Evolutionary conservation across 2,329 filamentous ascomycete species (phyloP).

Genomic region (Parascedosporium putredinis): DNA sequence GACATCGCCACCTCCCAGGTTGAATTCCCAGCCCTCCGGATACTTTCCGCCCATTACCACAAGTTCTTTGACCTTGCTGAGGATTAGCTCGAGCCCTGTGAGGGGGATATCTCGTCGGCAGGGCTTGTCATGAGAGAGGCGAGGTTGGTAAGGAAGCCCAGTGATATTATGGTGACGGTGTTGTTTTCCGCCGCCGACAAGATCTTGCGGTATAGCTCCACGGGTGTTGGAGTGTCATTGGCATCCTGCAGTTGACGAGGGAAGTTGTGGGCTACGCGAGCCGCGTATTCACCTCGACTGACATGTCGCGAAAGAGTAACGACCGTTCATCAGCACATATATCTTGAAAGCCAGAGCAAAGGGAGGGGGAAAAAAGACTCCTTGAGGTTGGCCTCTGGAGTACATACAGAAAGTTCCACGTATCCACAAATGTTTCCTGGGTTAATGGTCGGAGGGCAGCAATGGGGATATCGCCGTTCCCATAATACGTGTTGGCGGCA

Average conservation of each 20-base stretch:
- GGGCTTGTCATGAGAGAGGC: conserved; percentile 34
- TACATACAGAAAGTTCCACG: conserved; percentile 24
- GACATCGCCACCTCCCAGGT: conserved; percentile 34
- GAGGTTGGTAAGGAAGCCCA: conserved; percentile 36
- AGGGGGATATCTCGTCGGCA: conserved; percentile 28
- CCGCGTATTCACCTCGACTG: neutral
- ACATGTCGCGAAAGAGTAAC: too few relatives aligned
- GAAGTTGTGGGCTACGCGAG: neutral
- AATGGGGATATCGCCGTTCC: conserved; percentile 24
- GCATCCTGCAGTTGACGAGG: neutral
- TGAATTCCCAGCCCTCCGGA: conserved; percentile 35
- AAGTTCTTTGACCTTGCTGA: conserved; percentile 34
- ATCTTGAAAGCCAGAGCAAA: too few relatives aligned
- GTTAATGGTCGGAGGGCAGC: conserved; percentile 28
- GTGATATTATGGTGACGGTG: conserved; percentile 33
- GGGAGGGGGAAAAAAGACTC: neutral
- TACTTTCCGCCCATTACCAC: conserved; percentile 43
- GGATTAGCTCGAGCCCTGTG: conserved; percentile 28
- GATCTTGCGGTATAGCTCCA: conserved; percentile 32
- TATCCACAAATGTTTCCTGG: conserved; percentile 33
- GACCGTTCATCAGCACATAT: too few relatives aligned
- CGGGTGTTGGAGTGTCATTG: conserved; percentile 31
- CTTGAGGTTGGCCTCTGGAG: too few relatives aligned
- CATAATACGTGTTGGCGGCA: conserved; percentile 31
- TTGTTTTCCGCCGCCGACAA: conserved; percentile 26